Conservation (phyloP, 257 asterid genomes). For the Sherardia arvensis region DNA sequence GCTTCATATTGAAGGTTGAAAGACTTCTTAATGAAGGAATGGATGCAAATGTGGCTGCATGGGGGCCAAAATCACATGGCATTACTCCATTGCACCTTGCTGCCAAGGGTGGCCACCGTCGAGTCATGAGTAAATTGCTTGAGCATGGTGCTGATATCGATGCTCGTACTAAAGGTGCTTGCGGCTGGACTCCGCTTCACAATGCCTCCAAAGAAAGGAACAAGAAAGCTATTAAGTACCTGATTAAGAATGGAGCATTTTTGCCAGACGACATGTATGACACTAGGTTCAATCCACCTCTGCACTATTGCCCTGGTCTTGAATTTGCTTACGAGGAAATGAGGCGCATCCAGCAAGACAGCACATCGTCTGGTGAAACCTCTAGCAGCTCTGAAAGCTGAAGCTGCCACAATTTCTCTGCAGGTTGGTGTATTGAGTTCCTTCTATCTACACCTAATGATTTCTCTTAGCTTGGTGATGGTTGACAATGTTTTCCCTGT, state of each 20-base stretch:
- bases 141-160: conserved; percentile 91
- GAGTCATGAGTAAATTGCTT: conserved; percentile 82
- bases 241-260: conserved; percentile 86
- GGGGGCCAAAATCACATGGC: conserved; percentile 89
- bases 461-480: background rate
- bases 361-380: conserved; percentile 61
- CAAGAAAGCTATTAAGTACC: conserved; percentile 68
- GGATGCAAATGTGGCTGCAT: conserved; percentile 81
- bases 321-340: conserved; percentile 96
- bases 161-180: conserved; percentile 94
- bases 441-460: background rate
- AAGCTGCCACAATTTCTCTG: conserved; percentile 10
- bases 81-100: conserved; percentile 98
- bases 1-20: conserved; percentile 43
- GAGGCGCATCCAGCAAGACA: conserved; percentile 57
- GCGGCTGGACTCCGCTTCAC: conserved; percentile 99
- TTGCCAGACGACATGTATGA: conserved; percentile 78
- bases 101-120: conserved; percentile 89
- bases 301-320: conserved; percentile 93
- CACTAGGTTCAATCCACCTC: conserved; percentile 94
- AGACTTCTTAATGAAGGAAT: conserved; percentile 82
- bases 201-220: conserved; percentile 90
- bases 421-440: background rate
- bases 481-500: background rate
- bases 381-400: conserved; percentile 69